Percentiles rank a stretch among this genome's conserved stretches.
phyloP scores from a whole-genome alignment of 768 basidiomycete species.

The Russula virescens region DNA sequence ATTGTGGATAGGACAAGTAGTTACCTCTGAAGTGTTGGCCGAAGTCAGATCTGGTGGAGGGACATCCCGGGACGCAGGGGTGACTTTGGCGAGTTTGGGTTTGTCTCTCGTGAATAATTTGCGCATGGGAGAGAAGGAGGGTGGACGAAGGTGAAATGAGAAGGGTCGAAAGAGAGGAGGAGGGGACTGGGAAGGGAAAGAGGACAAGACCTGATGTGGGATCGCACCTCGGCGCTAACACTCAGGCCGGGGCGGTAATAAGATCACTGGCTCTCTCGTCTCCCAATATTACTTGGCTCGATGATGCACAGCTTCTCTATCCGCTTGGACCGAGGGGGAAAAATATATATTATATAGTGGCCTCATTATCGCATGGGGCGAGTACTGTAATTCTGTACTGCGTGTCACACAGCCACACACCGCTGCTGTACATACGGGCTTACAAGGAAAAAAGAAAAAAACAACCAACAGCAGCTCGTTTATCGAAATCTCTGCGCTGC shows the following conservation, averaged over 20 bases:
- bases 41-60: conserved; percentile 30
- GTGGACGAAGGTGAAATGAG: background rate
- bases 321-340: too few relatives aligned
- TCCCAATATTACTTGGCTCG: too few relatives aligned
- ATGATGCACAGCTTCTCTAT: too few relatives aligned
- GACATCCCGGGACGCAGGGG: conserved; percentile 27
- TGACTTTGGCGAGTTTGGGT: conserved; percentile 34
- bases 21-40: conserved; percentile 29
- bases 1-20: too few relatives aligned
- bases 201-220: conserved; percentile 10
- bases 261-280: background rate
- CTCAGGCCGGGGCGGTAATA: background rate
- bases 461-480: too few relatives aligned
- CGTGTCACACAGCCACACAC: too few relatives aligned
- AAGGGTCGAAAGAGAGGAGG: background rate
- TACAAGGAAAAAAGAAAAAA: too few relatives aligned
- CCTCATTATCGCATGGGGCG: too few relatives aligned
- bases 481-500: too few relatives aligned
- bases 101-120: conserved; percentile 54
- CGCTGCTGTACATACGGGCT: too few relatives aligned
- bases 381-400: too few relatives aligned
- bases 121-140: conserved; percentile 40
- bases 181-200: background rate
- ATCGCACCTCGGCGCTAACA: conserved; percentile 8
- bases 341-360: too few relatives aligned